Percentiles rank a stretch among this genome's conserved stretches.
Conservation (phyloP, 352 stramenopile species). For the Pilasporangium apinafurcum region DNA sequence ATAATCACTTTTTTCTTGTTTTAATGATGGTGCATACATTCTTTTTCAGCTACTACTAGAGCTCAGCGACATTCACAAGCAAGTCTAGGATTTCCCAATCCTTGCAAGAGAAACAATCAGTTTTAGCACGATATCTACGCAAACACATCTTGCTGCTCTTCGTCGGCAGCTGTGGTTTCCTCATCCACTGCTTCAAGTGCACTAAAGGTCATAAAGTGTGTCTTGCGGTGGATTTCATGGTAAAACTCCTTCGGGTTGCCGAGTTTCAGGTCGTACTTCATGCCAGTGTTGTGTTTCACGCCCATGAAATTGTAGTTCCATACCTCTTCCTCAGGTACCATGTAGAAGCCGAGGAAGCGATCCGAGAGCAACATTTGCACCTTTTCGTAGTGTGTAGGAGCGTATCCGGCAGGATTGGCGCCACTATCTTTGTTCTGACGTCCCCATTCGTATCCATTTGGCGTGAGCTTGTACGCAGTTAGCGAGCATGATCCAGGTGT, state of each 20-base stretch:
- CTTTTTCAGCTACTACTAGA: too few species aligned
- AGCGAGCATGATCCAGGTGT: constrained; percentile 99
- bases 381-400: constrained; percentile 97
- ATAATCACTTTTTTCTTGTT: too few species aligned
- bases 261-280: constrained; percentile 98
- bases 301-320: constrained; percentile 99
- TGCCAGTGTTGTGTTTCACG: constrained; percentile 96
- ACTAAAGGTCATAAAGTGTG: constrained; percentile 99
- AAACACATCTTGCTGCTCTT: constrained; percentile 90
- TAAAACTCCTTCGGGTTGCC: constrained; percentile 99
- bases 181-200: constrained; percentile 94
- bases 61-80: neutral
- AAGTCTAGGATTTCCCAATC: neutral
- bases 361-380: constrained; percentile 99
- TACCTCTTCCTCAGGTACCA: constrained; percentile 97
- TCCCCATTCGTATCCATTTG: constrained; percentile 96
- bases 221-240: constrained; percentile 97
- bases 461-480: constrained; percentile 98
- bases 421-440: constrained; percentile 96
- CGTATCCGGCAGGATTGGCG: constrained; percentile 94
- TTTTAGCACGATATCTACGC: constrained; percentile 16
- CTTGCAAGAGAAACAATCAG: neutral
- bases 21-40: too few species aligned
- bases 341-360: constrained; percentile 99
- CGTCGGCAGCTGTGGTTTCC: constrained; percentile 80